Conservation (phyloP, 768 basidiomycete genomes). For the Steccherinum ochraceum region DNA sequence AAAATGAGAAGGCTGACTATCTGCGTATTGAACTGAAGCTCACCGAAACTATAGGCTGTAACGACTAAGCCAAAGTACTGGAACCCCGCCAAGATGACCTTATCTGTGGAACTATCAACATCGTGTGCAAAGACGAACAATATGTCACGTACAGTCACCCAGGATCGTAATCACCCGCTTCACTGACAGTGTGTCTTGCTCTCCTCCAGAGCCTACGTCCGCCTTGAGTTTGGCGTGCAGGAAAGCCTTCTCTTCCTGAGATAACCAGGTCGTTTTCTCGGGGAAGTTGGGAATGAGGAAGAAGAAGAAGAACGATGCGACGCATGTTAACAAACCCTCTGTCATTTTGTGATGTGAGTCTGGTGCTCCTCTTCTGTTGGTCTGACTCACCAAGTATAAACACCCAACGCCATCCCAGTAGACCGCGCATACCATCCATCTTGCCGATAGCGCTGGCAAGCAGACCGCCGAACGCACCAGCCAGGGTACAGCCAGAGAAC, state of each 20-base stretch:
- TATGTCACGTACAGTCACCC: constrained; percentile 19
- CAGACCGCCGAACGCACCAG: constrained; percentile 33
- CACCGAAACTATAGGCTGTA: constrained; percentile 23
- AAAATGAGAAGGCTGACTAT: too few relatives aligned
- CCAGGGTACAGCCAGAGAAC: constrained; percentile 32
- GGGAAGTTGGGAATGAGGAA: constrained; percentile 31
- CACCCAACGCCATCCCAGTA: constrained; percentile 26
- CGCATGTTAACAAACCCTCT: constrained; percentile 31
- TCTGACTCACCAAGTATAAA: constrained; percentile 22
- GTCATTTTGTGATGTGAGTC: neutral
- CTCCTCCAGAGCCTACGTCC: constrained; percentile 22
- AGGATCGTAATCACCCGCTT: constrained; percentile 18
- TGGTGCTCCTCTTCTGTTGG: neutral
- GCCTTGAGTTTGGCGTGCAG: constrained; percentile 22
- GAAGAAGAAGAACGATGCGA: constrained; percentile 25
- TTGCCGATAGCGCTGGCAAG: constrained; percentile 27
- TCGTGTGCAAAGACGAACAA: too few relatives aligned
- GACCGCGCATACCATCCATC: constrained; percentile 25
- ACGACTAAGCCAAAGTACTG: constrained; percentile 26
- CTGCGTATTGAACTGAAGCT: too few relatives aligned
- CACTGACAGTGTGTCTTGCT: constrained; percentile 14
- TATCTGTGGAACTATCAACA: constrained; percentile 12
- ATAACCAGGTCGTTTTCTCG: constrained; percentile 27
- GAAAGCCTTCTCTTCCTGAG: constrained; percentile 21
- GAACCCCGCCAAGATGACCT: constrained; percentile 22